Percentiles rank a stretch among this genome's conserved stretches.
These are phyloP conservation scores for Metschnikowia cerradonensis DNA, from an alignment of 805 yeast species.

Conservation along the genomic window DNA sequence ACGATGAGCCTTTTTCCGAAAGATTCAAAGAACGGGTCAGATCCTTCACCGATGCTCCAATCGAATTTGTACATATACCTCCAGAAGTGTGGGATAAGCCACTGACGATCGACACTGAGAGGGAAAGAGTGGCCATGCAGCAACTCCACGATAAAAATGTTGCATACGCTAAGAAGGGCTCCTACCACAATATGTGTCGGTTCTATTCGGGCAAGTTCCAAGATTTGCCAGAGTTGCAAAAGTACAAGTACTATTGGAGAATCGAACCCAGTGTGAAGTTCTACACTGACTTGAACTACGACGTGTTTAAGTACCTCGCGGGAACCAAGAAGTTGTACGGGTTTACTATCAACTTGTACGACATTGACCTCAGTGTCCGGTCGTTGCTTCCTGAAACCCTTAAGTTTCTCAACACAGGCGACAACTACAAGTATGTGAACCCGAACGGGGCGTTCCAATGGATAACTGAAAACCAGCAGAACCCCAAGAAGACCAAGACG, in stretches of 20 bases:
- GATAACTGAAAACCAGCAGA: constrained; percentile 48
- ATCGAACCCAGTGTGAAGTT: constrained; percentile 71
- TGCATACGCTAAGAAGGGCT: constrained; percentile 56
- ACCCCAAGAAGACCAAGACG: constrained; percentile 39
- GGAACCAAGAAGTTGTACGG: constrained; percentile 69
- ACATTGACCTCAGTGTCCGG: constrained; percentile 58
- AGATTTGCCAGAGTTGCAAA: constrained; percentile 55
- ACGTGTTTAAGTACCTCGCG: constrained; percentile 70
- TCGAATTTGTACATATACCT: constrained; percentile 41
- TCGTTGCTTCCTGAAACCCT: constrained; percentile 70
- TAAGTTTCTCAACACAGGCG: constrained; percentile 51
- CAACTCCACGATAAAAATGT: constrained; percentile 40
- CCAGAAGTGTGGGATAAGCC: constrained; percentile 58
- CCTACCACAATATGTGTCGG: constrained; percentile 84
- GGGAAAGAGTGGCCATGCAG: constrained; percentile 39
- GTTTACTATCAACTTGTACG: constrained; percentile 64
- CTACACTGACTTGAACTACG: constrained; percentile 68
- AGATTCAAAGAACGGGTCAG: constrained; percentile 47
- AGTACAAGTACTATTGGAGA: constrained; percentile 75
- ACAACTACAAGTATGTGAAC: constrained; percentile 52
- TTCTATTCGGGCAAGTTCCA: constrained; percentile 66
- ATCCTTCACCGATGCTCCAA: constrained; percentile 27
- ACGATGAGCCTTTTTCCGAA: constrained; percentile 63
- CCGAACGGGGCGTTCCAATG: constrained; percentile 49
- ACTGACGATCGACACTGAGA: constrained; percentile 43